Conservation (phyloP, 2,329 filamentous ascomycete genomes). For the Alternaria burnsii region DNA sequence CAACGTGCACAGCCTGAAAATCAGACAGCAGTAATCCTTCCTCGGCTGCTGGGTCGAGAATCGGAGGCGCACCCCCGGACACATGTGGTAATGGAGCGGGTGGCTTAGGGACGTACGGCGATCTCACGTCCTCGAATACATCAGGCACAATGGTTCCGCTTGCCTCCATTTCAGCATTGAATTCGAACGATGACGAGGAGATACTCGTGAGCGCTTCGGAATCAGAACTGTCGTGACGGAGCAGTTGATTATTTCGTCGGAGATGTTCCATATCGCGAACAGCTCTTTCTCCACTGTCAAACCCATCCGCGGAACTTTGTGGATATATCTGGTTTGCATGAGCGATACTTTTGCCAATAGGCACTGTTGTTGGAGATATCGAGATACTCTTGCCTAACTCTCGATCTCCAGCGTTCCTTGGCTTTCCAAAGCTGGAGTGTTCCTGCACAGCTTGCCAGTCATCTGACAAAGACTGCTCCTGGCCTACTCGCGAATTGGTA, state of each 20-base stretch:
- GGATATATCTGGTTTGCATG: slow-evolving; percentile 12
- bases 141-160: slow-evolving; percentile 55
- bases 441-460: slow-evolving; percentile 36
- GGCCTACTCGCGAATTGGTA: slow-evolving; percentile 36
- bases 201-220: slow-evolving; percentile 49
- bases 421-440: slow-evolving; percentile 47
- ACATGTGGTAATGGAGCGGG: slow-evolving; percentile 24
- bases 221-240: slow-evolving; percentile 52
- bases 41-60: slow-evolving; percentile 36
- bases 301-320: slow-evolving; percentile 26
- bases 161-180: slow-evolving; percentile 51
- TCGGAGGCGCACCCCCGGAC: slow-evolving; percentile 37
- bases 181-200: slow-evolving; percentile 37
- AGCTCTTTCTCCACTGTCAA: slow-evolving; percentile 42
- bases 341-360: slow-evolving; percentile 21
- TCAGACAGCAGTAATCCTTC: slow-evolving; percentile 47
- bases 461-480: slow-evolving; percentile 38
- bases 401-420: slow-evolving; percentile 17
- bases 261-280: slow-evolving; percentile 51
- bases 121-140: slow-evolving; percentile 34
- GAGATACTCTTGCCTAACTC: slow-evolving; percentile 33
- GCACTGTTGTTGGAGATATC: slow-evolving; percentile 41
- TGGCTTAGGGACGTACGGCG: slow-evolving; percentile 33
- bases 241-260: slow-evolving; percentile 51
- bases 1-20: slow-evolving; percentile 46